phyloP scores from a whole-genome alignment of 2,329 filamentous ascomycete species.

The Beauveria scarabaeidicola region DNA sequence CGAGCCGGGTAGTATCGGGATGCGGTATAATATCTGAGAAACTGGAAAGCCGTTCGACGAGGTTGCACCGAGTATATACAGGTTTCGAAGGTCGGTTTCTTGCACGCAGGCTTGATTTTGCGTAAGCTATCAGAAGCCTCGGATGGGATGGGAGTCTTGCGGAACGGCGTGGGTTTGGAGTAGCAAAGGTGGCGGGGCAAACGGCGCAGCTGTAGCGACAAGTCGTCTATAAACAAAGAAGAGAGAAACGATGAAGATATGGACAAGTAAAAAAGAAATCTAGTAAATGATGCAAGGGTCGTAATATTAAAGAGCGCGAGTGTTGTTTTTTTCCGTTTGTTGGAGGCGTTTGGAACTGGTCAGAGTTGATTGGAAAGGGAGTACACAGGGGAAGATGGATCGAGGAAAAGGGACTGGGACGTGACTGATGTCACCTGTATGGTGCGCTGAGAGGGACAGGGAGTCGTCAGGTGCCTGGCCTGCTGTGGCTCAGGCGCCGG shows the following conservation, averaged over 20 bases:
- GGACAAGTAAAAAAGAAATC: conserved; percentile 4
- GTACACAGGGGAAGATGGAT: background rate
- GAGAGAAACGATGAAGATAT: background rate
- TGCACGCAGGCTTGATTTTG: background rate
- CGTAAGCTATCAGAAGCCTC: background rate
- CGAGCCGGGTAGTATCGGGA: background rate
- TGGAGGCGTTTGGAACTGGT: background rate
- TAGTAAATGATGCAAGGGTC: background rate
- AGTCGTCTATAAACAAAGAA: background rate
- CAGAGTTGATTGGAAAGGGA: background rate
- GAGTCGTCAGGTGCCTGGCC: background rate
- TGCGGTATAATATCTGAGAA: background rate
- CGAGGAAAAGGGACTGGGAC: background rate
- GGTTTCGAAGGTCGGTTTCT: background rate
- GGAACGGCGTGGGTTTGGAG: background rate
- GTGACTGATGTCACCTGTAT: conserved; percentile 12
- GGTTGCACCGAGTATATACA: background rate
- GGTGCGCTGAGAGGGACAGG: background rate
- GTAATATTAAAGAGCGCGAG: conserved; percentile 4
- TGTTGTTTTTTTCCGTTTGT: background rate
- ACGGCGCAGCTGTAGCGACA: conserved; percentile 4
- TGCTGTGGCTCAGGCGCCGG: background rate
- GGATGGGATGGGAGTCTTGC: background rate
- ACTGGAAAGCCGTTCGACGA: background rate
- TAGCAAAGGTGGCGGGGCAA: background rate